Evolutionary conservation across 2,329 filamentous ascomycete species (phyloP).

Genomic region (Colletotrichum sp.): DNA sequence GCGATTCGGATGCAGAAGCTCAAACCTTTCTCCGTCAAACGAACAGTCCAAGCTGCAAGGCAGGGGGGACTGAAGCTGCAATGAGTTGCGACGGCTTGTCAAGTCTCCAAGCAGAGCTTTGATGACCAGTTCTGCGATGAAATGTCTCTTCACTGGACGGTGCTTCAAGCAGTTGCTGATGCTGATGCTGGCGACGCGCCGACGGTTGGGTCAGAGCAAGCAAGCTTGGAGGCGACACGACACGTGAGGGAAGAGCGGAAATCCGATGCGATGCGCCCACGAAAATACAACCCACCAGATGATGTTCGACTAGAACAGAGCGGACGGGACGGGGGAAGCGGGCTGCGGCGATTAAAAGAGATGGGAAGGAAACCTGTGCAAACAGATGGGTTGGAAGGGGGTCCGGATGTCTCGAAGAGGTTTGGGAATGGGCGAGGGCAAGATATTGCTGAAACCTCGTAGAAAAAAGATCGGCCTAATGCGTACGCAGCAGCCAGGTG

Average conservation of each 20-base stretch:
- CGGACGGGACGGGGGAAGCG: neutral
- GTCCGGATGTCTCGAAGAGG: conserved; percentile 24
- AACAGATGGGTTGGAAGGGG: conserved; percentile 20
- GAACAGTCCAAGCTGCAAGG: conserved; percentile 25
- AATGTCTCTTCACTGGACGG: neutral
- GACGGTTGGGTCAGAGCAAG: conserved; percentile 2
- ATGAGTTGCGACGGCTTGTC: conserved; percentile 12
- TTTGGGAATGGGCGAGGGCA: conserved; percentile 28
- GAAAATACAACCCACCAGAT: conserved; percentile 12
- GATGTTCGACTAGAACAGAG: neutral
- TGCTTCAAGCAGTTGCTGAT: neutral
- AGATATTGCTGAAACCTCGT: conserved; percentile 31
- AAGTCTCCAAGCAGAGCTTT: conserved; percentile 23
- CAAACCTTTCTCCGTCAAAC: conserved; percentile 42
- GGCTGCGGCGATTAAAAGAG: conserved; percentile 15
- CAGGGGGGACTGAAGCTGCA: conserved; percentile 10
- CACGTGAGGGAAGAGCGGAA: conserved; percentile 12
- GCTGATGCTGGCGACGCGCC: conserved; percentile 9
- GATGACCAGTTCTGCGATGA: conserved; percentile 2
- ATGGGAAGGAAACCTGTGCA: conserved; percentile 16
- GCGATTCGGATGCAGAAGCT: conserved; percentile 37
- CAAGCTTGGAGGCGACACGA: conserved; percentile 14
- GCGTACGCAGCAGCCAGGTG: neutral
- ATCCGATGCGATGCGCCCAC: conserved; percentile 15
- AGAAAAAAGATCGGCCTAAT: conserved; percentile 22